Percentiles rank a stretch among this genome's conserved stretches.
Conservation (phyloP, 129 eudicot genomes). For the Mikania micrantha region DNA sequence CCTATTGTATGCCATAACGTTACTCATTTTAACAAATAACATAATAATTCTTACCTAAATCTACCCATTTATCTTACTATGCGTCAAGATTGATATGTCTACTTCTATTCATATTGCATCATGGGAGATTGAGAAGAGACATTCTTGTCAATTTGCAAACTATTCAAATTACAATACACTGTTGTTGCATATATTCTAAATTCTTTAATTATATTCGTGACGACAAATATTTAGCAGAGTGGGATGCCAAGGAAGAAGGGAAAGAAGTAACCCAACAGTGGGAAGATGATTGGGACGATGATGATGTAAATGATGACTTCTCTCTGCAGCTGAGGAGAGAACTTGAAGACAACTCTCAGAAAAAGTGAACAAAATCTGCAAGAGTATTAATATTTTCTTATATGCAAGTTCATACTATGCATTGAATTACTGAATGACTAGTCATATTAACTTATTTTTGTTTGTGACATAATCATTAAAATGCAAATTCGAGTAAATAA, state of each 20-base stretch:
- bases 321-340: slow-evolving; percentile 78
- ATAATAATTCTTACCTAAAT: too few relatives aligned
- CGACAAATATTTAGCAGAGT: slow-evolving; percentile 36
- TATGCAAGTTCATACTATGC: background rate
- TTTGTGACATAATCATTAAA: background rate
- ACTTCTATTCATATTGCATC: background rate
- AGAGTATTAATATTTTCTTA: slow-evolving; percentile 8
- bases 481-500: background rate
- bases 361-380: slow-evolving; percentile 39
- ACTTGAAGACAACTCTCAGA: slow-evolving; percentile 50
- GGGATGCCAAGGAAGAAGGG: slow-evolving; percentile 70
- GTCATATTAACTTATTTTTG: background rate
- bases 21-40: too few relatives aligned
- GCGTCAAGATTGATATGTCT: too few relatives aligned
- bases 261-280: slow-evolving; percentile 73
- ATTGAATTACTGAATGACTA: slow-evolving; percentile 5
- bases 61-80: too few relatives aligned
- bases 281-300: slow-evolving; percentile 99
- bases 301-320: slow-evolving; percentile 85
- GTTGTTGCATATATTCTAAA: background rate
- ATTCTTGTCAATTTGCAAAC: background rate
- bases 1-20: too few relatives aligned
- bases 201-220: background rate
- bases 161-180: background rate
- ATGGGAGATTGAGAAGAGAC: background rate